Evolutionary conservation across 2,329 filamentous ascomycete genomes (phyloP), one percentile per base, ranked within the genome.

Genomic region (Trichoderma sp.): DNA sequence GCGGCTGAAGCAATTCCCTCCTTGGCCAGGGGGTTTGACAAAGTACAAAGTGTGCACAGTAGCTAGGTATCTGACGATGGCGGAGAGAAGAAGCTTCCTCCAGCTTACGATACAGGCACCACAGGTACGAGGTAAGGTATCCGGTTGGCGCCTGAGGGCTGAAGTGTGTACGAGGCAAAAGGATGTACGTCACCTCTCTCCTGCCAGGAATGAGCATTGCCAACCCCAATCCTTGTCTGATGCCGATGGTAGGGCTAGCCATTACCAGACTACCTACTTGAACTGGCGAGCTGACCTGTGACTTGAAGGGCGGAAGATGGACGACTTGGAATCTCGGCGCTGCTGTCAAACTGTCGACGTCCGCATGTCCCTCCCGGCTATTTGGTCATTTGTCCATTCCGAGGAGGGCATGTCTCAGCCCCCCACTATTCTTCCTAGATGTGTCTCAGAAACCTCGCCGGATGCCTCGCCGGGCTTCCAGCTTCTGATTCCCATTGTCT

Each of bases 361-460:
- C 44, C 44, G 5, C 28, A 12, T 60, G 57, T 60, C 45, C 43
- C 44, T 51, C 45, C 57, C 57, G 30, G 45, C 57, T 43, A 43
- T 43, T 50, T 60, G 57, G 45, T 41, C 28, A 26, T 56, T 41
- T 55, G 30, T 30, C 28, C 51, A 39, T 41, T 14, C 24, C 24
- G 30, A 45, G 56, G 15, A 50, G 30, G 7, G 15, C 51, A 14
- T 41, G 56, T 59, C 56, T 59, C 56, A 59, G 12, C 47, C 57
- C 57, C 57, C 45, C 57, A 43, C 58, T 47, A 7, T 7, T 15
- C 17, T 6, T 12, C n/a, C 10, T 26, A 5, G 26, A 3, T 21
- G 7, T 62, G 47, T 52, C 48, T 62, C 30, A 39, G 34, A 26
- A 10, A 43, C 19, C 57, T 43, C 21, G 44, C 39, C 44, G 28